A percentile compares a stretch with the other conserved stretches of the same genome.
phyloP scores from a whole-genome alignment of 2,329 filamentous ascomycete species.

The Clarireedia monteithiana region DNA sequence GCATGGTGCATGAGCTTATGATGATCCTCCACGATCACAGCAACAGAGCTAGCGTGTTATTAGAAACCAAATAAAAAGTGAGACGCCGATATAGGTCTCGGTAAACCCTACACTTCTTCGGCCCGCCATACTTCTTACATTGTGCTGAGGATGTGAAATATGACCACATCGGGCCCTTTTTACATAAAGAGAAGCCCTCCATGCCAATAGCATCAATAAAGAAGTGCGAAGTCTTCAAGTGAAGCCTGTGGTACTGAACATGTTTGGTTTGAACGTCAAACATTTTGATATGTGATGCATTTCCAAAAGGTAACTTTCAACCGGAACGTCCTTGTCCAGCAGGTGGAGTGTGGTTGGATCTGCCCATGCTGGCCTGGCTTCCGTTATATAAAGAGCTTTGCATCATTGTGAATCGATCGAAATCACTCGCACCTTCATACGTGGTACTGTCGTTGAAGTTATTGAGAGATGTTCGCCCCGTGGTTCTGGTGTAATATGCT shows the following conservation, averaged over 20 bases:
- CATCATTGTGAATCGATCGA: conserved; percentile 24
- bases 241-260: conserved; percentile 12
- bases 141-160: not conserved
- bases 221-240: not conserved
- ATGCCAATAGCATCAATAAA: not conserved
- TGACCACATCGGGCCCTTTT: not conserved
- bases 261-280: conserved; percentile 12
- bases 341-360: conserved; percentile 39
- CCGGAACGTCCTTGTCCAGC: conserved; percentile 35
- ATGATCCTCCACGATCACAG: conserved; percentile 31
- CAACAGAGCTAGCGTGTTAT: conserved; percentile 21
- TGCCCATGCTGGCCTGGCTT: conserved; percentile 12
- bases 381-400: conserved; percentile 26
- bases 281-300: not conserved
- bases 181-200: not conserved
- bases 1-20: conserved; percentile 19
- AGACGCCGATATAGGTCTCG: not conserved
- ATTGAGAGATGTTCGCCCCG: conserved; percentile 9
- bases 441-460: conserved; percentile 18
- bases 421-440: conserved; percentile 22
- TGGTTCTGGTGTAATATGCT: conserved; percentile 5
- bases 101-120: not conserved
- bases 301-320: not conserved
- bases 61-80: conserved; percentile 19
- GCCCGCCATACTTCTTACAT: not conserved